Base-by-base conservation (phyloP, 2,329 filamentous ascomycete genomes). In the Penicillium sp. region DNA sequence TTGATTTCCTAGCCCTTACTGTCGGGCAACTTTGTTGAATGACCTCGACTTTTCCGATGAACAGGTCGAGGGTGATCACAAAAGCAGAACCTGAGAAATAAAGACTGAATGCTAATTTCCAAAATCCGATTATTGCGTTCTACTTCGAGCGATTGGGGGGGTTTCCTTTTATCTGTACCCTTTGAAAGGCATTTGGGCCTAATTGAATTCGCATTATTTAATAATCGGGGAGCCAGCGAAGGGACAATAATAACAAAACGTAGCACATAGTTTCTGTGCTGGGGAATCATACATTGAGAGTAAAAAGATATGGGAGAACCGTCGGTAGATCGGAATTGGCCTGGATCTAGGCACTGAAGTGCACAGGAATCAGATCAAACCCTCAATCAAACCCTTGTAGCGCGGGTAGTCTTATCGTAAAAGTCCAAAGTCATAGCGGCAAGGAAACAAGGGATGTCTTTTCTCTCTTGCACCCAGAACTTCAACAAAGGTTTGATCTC, bases 381-480 rank as follows among this genome's bases (percentile, higher is more conserved):
- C 39, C 39, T 21, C 4, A 8, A 3, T 37, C 14, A 27, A 29
- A 58, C 19, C 19, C 39, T 21, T 6, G 69, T 69, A 43, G 76
- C 77, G 46, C 76, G 68, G 26, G 77, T 78, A 31, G 75, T 77
- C 66, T 79, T 79, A 60, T 98, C 93, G 73, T 91, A 96, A 77
- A 97, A 96, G 77, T 97, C 93, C 69, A 97, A 76, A 39, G 93
- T 97, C 78, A 96, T 81, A 16, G 93, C 93, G 33, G 93, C 92
- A 63, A 98, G 75, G 73, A 98, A 96, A 55, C 93, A 93, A 4
- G 93, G 93, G 62, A 98, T 96, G 73, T 93, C 93, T 47, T 92
- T 93, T 78, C 92, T 87, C 67, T 95, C 92, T 69, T 96, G 86
- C 1, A 98, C 93, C 93, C 95, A 99, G 75, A 96, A 98, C 63